Evolutionary conservation across 345 rosid genomes (phyloP), one percentile per base, ranked within the genome.

Genomic region (Schrenkiella parvula): DNA sequence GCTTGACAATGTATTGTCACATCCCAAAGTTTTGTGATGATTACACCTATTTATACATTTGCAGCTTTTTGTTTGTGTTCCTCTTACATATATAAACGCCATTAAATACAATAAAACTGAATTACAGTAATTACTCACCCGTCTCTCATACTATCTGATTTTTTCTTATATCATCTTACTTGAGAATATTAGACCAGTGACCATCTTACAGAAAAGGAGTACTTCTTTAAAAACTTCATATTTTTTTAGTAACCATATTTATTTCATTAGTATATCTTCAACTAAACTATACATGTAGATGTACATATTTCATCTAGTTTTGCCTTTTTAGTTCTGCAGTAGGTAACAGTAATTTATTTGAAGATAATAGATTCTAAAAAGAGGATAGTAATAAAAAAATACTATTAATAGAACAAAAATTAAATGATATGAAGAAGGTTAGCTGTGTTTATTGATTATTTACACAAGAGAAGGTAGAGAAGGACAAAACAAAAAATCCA

Each of bases 1-100:
- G 81, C 71, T 78, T 78, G 72, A 68, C 66, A 69, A 66, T 71
- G 89, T 48, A 41, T 84, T 52, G 92, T 87, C 92, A 84, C 81
- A 82, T 87, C 89, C 46, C 29, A 69, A 55, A 51, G 81, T 66
- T 71, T 71, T 79, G 85, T 85, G 78, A 81, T 82, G 83, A 87
- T 85, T 82, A 79, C 79, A 59, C 60, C 77, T 66, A 71, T 70
- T 74, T 60, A 50, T 71, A 23, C 54, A 62, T 53, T 63, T 71
- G 78, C 59, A 75, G 64, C 68, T 50, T 73, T 65, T 57, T 23
- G 31, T 32, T 41, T 71, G 22, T 71, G 48, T 56, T 50, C 67
- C 60, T 65, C 59, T 70, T 61, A 53, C 68, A 19, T 72, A 68
- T 44, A 64, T 52, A 48, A 58, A 8, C 54, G 2, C 54, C 64